phyloP scores from a whole-genome alignment of 345 rosid genomes.

The Salix arbutifolia region DNA sequence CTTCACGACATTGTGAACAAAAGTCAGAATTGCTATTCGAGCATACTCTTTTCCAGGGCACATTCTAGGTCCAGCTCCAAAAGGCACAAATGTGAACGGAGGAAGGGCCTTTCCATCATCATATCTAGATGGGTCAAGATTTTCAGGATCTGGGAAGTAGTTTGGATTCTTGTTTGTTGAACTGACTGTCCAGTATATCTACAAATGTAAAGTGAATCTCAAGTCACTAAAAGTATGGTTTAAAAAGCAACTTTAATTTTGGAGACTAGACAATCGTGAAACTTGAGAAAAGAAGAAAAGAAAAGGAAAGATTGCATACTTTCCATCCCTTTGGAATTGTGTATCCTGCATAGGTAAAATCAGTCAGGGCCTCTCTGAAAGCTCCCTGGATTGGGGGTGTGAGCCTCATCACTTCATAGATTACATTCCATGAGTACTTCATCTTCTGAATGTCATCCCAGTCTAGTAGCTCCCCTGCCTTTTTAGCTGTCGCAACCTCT shows the following conservation, averaged over 20 bases:
- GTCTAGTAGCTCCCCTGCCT: background rate
- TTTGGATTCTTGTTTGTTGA: slow-evolving; percentile 41
- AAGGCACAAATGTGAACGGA: slow-evolving; percentile 40
- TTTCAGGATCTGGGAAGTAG: slow-evolving; percentile 37
- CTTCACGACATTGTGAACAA: slow-evolving; percentile 36
- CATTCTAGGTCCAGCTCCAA: slow-evolving; percentile 45
- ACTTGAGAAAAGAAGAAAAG: too few species aligned
- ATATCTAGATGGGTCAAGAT: slow-evolving; percentile 39
- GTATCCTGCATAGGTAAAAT: slow-evolving; percentile 6
- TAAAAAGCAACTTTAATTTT: background rate
- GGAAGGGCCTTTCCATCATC: slow-evolving; percentile 27
- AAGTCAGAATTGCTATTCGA: slow-evolving; percentile 34
- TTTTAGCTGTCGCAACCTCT: slow-evolving; percentile 8
- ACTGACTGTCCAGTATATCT: slow-evolving; percentile 49
- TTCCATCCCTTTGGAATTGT: background rate
- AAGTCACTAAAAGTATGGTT: background rate
- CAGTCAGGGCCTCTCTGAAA: slow-evolving; percentile 1
- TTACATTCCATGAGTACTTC: background rate
- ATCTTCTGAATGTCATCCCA: background rate
- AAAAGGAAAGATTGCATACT: background rate
- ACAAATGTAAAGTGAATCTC: background rate
- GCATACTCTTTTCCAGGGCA: slow-evolving; percentile 55
- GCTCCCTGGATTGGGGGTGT: background rate
- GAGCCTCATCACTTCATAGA: background rate
- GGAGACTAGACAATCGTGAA: too few species aligned